Evolutionary conservation across 148 eudicot species (phyloP).

Genomic region (Heliamphora exappendiculata): DNA sequence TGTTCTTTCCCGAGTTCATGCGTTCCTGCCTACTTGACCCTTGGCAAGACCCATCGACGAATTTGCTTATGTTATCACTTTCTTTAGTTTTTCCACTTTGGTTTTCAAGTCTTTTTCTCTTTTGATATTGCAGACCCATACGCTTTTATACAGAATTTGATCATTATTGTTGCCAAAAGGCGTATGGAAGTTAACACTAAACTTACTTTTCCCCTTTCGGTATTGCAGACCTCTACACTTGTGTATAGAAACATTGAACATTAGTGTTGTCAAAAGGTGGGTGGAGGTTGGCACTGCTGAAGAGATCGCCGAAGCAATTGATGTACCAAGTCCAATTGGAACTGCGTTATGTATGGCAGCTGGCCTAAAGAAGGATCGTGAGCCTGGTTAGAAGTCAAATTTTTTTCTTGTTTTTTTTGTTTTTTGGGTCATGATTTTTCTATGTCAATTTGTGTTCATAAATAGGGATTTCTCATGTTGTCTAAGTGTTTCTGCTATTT

Average conservation of each 20-base stretch:
- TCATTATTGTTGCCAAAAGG: conserved; percentile 62
- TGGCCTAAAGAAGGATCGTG: conserved; percentile 77
- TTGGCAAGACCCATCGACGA: background rate
- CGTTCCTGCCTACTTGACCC: too few relatives aligned
- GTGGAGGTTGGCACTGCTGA: conserved; percentile 64
- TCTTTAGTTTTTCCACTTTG: background rate
- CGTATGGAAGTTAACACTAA: conserved; percentile 66
- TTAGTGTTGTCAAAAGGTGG: conserved; percentile 77
- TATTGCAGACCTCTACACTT: conserved; percentile 78
- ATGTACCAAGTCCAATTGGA: conserved; percentile 60
- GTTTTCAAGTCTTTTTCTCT: background rate
- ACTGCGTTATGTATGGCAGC: conserved; percentile 93
- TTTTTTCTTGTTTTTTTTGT: background rate
- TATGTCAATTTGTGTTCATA: background rate
- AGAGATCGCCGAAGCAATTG: conserved; percentile 66
- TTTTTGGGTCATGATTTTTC: too few relatives aligned
- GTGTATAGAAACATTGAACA: conserved; percentile 66
- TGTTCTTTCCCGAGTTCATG: too few relatives aligned
- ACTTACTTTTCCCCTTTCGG: background rate
- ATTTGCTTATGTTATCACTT: background rate
- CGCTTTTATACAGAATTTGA: conserved; percentile 69
- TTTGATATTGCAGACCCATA: conserved; percentile 52
- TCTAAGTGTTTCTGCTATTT: background rate
- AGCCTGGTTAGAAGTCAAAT: conserved; percentile 41
- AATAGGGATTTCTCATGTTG: background rate